A percentile compares a stretch with the other conserved stretches of the same genome.
Conservation (phyloP, 345 rosid species). For the Camelina neglecta region DNA sequence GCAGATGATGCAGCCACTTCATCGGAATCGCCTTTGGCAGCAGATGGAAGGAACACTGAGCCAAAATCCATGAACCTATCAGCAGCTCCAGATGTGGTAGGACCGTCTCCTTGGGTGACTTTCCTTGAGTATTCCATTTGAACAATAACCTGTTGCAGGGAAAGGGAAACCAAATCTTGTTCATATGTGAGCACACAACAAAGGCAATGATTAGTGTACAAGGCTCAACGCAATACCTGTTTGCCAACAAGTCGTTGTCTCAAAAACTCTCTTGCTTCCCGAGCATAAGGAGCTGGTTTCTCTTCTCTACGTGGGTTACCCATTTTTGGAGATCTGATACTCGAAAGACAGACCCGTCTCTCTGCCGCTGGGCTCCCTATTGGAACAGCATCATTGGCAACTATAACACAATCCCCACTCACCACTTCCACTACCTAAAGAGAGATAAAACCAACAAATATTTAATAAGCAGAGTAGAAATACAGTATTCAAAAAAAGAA, state of each 20-base stretch:
- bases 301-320: conserved; percentile 90
- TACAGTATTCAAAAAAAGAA: background rate
- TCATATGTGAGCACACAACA: background rate
- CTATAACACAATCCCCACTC: conserved; percentile 91
- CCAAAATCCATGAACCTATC: conserved; percentile 94
- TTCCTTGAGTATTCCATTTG: conserved; percentile 98
- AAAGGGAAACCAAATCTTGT: conserved; percentile 1
- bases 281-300: conserved; percentile 92
- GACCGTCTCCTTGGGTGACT: conserved; percentile 66
- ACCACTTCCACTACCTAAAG: conserved; percentile 92
- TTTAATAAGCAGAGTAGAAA: background rate
- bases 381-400: conserved; percentile 91
- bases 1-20: conserved; percentile 55
- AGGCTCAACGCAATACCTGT: conserved; percentile 52
- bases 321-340: conserved; percentile 90
- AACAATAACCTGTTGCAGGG: conserved; percentile 70
- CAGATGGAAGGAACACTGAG: conserved; percentile 74
- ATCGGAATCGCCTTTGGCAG: conserved; percentile 66
- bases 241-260: conserved; percentile 82
- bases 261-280: conserved; percentile 88
- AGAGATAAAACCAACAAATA: conserved; percentile 14
- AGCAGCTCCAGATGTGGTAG: conserved; percentile 56
- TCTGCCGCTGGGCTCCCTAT: conserved; percentile 84
- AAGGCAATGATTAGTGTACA: background rate
- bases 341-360: conserved; percentile 87